Evolutionary conservation across 768 basidiomycete genomes (phyloP).

Genomic region (Imleria badia): DNA sequence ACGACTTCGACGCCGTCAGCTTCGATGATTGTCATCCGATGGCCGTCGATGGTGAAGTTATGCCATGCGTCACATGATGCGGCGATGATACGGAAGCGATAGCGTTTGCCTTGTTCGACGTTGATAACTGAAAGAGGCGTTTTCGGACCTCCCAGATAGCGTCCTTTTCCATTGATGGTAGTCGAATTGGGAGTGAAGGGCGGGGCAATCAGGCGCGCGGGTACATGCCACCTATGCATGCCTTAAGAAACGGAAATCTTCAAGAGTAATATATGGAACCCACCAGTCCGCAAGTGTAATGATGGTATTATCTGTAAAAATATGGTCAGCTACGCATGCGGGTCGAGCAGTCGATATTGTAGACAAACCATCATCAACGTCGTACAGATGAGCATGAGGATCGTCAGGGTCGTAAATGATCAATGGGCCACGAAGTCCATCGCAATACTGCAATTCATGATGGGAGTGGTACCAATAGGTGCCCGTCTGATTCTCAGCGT

Average conservation of each 20-base stretch:
- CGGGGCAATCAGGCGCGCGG: constrained; percentile 11
- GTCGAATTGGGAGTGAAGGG: constrained; percentile 38
- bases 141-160: constrained; percentile 34
- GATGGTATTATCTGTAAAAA: constrained; percentile 37
- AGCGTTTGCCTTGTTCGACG: constrained; percentile 39
- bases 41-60: constrained; percentile 36
- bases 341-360: background rate
- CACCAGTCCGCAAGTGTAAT: constrained; percentile 49
- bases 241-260: background rate
- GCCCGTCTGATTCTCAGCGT: constrained; percentile 38
- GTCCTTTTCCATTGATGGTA: constrained; percentile 47
- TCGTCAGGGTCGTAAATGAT: constrained; percentile 48
- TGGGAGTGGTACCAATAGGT: constrained; percentile 54
- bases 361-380: constrained; percentile 44
- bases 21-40: constrained; percentile 44
- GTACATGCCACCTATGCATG: constrained; percentile 28
- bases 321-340: background rate
- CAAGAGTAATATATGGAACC: background rate
- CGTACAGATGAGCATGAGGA: constrained; percentile 41
- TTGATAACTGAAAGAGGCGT: constrained; percentile 38
- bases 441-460: constrained; percentile 38
- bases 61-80: constrained; percentile 32
- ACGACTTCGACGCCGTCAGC: constrained; percentile 38
- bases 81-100: constrained; percentile 41
- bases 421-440: constrained; percentile 42